Conservation (phyloP, 2,329 filamentous ascomycete genomes). For the Cladorrhinum sp. region DNA sequence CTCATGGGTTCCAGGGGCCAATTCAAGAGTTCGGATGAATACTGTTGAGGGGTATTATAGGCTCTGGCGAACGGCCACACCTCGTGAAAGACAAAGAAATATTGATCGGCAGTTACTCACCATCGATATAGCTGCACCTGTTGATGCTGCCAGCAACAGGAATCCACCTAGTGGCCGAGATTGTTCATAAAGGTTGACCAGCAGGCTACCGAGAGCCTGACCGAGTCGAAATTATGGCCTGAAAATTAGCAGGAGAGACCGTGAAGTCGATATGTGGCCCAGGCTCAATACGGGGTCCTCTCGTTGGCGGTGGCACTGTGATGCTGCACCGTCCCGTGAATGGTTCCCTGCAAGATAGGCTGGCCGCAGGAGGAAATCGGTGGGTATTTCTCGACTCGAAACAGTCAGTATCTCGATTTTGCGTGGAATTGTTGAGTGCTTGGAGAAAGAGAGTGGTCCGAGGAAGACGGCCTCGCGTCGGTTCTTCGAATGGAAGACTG, state of each 20-base stretch:
- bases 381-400: background rate
- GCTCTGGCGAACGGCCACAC: no score
- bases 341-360: conserved; percentile 14
- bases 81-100: background rate
- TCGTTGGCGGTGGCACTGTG: conserved; percentile 13
- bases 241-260: background rate
- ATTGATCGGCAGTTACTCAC: background rate
- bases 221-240: background rate
- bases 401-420: background rate
- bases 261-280: background rate
- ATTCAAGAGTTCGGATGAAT: no score
- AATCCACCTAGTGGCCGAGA: background rate
- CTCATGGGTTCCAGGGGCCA: no score
- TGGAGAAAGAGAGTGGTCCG: conserved; percentile 5
- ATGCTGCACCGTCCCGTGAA: conserved; percentile 25
- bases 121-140: background rate
- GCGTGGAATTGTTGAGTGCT: background rate
- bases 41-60: no score
- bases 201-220: background rate
- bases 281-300: conserved; percentile 1
- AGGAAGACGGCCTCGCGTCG: conserved; percentile 15
- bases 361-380: conserved; percentile 10
- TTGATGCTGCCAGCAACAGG: background rate
- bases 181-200: background rate
- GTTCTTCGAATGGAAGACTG: conserved; percentile 6